A percentile compares a stretch with the other conserved stretches of the same genome.
phyloP scores from a whole-genome alignment of 345 rosid species.

The Odontarrhena argentea region DNA sequence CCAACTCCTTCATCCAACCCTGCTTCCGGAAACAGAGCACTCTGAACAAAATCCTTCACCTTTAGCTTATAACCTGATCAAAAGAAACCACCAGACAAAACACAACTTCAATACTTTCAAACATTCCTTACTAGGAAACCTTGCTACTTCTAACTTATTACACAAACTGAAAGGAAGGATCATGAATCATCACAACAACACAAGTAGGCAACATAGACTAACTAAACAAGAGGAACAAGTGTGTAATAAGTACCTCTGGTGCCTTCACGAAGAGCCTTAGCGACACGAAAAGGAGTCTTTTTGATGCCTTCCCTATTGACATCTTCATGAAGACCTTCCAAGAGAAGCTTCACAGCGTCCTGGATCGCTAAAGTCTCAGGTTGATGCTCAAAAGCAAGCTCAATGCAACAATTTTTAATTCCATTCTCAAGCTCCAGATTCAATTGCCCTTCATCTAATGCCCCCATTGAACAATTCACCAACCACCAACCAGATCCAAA shows the following conservation, averaged over 20 bases:
- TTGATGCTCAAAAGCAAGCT: conserved; percentile 54
- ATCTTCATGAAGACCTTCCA: conserved; percentile 85
- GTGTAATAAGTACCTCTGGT: conserved; percentile 60
- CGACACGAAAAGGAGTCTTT: conserved; percentile 93
- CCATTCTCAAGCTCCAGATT: conserved; percentile 59
- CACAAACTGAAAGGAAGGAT: background rate
- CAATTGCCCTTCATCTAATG: conserved; percentile 73
- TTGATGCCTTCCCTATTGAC: conserved; percentile 79
- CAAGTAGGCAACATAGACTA: background rate
- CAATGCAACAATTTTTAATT: conserved; percentile 48
- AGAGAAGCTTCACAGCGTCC: conserved; percentile 78
- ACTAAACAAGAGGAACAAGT: background rate
- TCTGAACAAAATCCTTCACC: conserved; percentile 74
- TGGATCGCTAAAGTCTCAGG: conserved; percentile 71
- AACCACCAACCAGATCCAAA: conserved; percentile 35
- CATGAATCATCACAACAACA: background rate
- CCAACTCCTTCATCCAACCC: conserved; percentile 71
- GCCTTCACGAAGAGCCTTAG: conserved; percentile 84
- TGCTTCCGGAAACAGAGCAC: conserved; percentile 93
- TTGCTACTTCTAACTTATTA: background rate
- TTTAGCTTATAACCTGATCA: conserved; percentile 70
- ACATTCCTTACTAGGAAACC: background rate
- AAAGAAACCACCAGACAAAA: conserved; percentile 20
- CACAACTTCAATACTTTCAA: background rate
- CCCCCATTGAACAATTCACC: conserved; percentile 59